phyloP scores from a whole-genome alignment of 2,329 filamentous ascomycete genomes.

The Didymella sp. region DNA sequence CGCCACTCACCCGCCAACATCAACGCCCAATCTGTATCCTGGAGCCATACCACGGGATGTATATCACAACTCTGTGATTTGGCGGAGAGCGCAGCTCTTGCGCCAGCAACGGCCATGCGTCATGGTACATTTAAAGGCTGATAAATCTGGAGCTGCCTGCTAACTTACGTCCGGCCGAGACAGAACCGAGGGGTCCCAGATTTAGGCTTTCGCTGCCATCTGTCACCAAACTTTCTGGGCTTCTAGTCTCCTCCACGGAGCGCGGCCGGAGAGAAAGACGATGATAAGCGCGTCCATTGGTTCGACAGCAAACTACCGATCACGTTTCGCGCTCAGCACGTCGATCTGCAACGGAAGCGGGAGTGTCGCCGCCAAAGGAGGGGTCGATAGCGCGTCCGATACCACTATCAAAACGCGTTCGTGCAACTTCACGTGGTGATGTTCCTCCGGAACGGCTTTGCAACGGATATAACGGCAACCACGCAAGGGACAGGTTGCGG shows the following conservation, averaged over 20 bases:
- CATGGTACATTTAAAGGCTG: constrained; percentile 11
- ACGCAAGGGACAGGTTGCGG: not conserved
- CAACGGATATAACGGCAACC: not conserved
- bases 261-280: not conserved
- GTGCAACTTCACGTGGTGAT: not conserved
- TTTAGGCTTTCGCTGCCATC: constrained; percentile 1
- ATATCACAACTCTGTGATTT: not conserved
- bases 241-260: not conserved
- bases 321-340: not conserved
- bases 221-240: not conserved
- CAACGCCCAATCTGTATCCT: constrained; percentile 44
- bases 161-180: constrained; percentile 1
- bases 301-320: not conserved
- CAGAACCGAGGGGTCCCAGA: constrained; percentile 3
- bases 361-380: not conserved
- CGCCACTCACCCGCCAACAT: constrained; percentile 45
- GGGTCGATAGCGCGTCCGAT: not conserved
- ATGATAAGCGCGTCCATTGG: not conserved
- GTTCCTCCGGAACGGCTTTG: not conserved
- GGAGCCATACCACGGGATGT: constrained; percentile 26
- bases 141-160: constrained; percentile 5
- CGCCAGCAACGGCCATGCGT: constrained; percentile 9
- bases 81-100: constrained; percentile 3
- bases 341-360: not conserved
- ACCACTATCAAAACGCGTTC: not conserved